phyloP scores from a whole-genome alignment of 495 filamentous ascomycete genomes.

The Ascodesmis nigricans region DNA sequence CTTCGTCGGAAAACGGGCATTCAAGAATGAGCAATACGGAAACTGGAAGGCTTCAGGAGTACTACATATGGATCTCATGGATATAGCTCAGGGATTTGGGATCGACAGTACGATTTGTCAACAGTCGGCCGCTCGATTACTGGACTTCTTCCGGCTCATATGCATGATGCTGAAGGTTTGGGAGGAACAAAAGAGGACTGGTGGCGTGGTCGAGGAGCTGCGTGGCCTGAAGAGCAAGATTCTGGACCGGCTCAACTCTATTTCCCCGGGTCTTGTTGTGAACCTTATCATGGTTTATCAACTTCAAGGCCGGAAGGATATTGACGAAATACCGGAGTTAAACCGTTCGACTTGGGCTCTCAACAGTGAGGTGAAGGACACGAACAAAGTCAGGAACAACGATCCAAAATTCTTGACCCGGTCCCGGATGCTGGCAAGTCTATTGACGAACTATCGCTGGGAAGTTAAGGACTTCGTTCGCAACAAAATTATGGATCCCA shows the following conservation, averaged over 20 bases:
- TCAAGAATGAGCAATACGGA: not conserved
- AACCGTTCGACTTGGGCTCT: not conserved
- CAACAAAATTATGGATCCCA: not conserved
- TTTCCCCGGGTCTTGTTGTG: not conserved
- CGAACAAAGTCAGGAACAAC: not conserved
- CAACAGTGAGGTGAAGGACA: not conserved
- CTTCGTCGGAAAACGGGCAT: not conserved
- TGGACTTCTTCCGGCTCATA: conserved; percentile 1
- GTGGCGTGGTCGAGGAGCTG: not conserved
- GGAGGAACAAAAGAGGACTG: not conserved
- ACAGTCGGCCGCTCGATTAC: not conserved
- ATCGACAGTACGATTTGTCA: not conserved
- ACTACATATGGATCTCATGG: not conserved
- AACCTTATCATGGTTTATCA: not conserved
- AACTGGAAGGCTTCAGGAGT: not conserved
- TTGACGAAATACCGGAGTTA: not conserved
- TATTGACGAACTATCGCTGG: not conserved
- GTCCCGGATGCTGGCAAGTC: no score
- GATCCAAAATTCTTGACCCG: no score
- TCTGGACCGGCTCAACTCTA: not conserved
- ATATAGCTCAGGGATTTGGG: not conserved
- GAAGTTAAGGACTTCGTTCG: not conserved
- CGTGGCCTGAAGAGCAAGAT: not conserved
- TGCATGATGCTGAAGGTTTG: not conserved
- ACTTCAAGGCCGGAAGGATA: not conserved